A percentile compares a stretch with the other conserved stretches of the same genome.
Evolutionary conservation across 768 basidiomycete species (phyloP).

Genomic region (Tricholomella constricta): DNA sequence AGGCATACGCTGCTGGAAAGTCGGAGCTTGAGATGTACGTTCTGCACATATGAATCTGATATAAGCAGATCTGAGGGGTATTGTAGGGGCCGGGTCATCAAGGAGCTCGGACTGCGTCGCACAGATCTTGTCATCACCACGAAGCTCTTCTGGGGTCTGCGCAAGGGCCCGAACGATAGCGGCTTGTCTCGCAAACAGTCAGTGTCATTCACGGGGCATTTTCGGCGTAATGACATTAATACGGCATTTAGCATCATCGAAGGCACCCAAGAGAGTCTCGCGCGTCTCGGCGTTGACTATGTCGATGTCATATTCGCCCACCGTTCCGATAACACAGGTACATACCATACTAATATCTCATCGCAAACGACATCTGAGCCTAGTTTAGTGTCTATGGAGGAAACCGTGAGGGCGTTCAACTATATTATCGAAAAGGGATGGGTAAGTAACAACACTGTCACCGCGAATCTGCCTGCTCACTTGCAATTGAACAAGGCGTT

Average conservation of each 20-base stretch:
- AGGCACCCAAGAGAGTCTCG: conserved; percentile 65
- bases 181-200: conserved; percentile 64
- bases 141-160: conserved; percentile 77
- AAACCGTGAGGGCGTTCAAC: conserved; percentile 82
- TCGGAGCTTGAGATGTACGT: conserved; percentile 74
- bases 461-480: conserved; percentile 7
- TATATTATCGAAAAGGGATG: conserved; percentile 73
- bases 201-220: conserved; percentile 20
- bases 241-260: conserved; percentile 84
- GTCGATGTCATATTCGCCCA: conserved; percentile 77
- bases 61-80: not conserved
- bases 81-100: conserved; percentile 66
- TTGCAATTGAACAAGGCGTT: conserved; percentile 43
- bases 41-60: not conserved
- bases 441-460: conserved; percentile 33
- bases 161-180: conserved; percentile 56
- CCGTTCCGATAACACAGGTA: conserved; percentile 58
- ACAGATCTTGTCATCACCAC: conserved; percentile 77
- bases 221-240: not conserved
- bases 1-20: conserved; percentile 63
- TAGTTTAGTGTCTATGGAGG: conserved; percentile 63
- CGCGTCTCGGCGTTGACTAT: conserved; percentile 73
- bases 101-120: conserved; percentile 67
- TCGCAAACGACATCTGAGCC: not conserved
- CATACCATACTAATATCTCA: not conserved